Evolutionary conservation across 1,284 basidiomycete genomes (phyloP), one percentile per base, ranked within the genome.

Genomic region (Cryptococcus sp.): DNA sequence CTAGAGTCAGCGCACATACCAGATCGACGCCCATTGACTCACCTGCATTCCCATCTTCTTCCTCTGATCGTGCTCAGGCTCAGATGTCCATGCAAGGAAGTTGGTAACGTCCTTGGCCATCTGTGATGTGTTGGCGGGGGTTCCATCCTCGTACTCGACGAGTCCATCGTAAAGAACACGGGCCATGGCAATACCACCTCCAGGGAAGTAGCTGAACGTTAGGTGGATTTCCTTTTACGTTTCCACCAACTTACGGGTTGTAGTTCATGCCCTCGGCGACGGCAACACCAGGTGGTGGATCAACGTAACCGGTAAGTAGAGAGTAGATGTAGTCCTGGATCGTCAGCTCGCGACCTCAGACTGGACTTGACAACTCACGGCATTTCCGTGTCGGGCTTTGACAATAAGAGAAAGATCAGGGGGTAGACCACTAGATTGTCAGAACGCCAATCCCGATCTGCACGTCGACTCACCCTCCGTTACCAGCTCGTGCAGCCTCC

Each of bases 81-180:
- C 96, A 54, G 94, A 83, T 41, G 89, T 88, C 91, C 91, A 96
- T 77, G 83, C 84, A 55, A 98, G 78, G 86, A 98, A 99, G 2
- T 88, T 91, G 39, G 85, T 84, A 47, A 99, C 92, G 69, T 99
- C 96, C 83, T 98, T 98, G 63, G 96, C 93, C 92, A 98, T 94
- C 77, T 98, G 96, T n/a, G 90, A 89, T 10, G 92, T 88, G 46
- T 94, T 98, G 11, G 94, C 90, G 10, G 94, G 91, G 4, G 96
- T 98, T 51, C 89, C 88, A 72, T 98, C 93, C 1, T 90, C 87
- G 74, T 88, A 97, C 76, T 98, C 93, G 54, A 98, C 92, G 42
- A 97, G 75, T 42, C 89, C 92, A 70, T 98, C 93, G 73, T 90
- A 98, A 59, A 99, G 80, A 19, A 97, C 85, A 74, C 94, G 90